Conservation (phyloP, 768 basidiomycete genomes). For the Leccinum sublutescens region DNA sequence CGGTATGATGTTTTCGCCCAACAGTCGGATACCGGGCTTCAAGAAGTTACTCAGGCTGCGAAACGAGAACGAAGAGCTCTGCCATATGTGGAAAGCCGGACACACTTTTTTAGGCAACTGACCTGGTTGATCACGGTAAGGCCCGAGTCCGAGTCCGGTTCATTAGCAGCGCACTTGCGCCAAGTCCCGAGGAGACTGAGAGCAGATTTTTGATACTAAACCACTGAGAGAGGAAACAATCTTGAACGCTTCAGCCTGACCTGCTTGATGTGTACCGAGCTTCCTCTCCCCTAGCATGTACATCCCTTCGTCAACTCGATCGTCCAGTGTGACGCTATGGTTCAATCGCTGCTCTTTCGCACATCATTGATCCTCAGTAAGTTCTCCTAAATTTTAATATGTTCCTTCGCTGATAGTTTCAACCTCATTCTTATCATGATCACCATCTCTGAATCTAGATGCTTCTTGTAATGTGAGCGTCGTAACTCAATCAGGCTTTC, state of each 20-base stretch:
- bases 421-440: constrained; percentile 13
- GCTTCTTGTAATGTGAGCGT: not conserved
- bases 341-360: constrained; percentile 15
- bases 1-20: too few relatives aligned
- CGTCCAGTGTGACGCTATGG: constrained; percentile 21
- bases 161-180: too few relatives aligned
- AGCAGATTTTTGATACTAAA: too few relatives aligned
- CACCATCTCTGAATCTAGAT: not conserved
- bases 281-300: constrained; percentile 7
- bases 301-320: constrained; percentile 2
- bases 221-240: too few relatives aligned
- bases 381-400: constrained; percentile 1
- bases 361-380: constrained; percentile 18
- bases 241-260: not conserved
- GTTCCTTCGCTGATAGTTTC: not conserved
- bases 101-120: too few relatives aligned
- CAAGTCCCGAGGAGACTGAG: too few relatives aligned
- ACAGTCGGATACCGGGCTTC: too few relatives aligned
- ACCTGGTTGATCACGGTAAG: too few relatives aligned
- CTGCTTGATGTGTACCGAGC: not conserved
- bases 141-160: too few relatives aligned
- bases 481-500: constrained; percentile 17
- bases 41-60: too few relatives aligned
- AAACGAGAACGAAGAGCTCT: too few relatives aligned
- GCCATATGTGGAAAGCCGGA: too few relatives aligned